Conservation (phyloP, 371 early-diverging fungal species). For the Apophysomyces ossiformis region DNA sequence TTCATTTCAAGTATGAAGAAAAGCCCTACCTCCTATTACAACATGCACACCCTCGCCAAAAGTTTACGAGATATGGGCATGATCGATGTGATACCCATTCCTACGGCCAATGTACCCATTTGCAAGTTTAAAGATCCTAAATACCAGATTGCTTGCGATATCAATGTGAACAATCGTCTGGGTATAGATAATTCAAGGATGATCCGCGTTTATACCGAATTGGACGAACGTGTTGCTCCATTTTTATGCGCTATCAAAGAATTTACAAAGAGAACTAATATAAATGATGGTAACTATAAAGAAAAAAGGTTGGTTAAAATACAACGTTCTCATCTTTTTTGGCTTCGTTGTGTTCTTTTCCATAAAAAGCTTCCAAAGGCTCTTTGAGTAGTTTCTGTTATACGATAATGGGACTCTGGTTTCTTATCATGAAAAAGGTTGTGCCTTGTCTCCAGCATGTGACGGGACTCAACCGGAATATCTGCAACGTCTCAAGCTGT, state of each 20-base stretch:
- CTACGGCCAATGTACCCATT: conserved; percentile 60
- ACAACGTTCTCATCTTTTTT: neutral
- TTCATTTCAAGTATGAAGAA: neutral
- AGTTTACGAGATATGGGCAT: conserved; percentile 25
- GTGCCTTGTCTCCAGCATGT: conserved; percentile 22
- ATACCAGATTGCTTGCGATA: conserved; percentile 48
- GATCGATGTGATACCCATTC: conserved; percentile 27
- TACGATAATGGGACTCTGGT: conserved; percentile 22
- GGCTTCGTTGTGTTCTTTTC: neutral
- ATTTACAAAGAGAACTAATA: conserved; percentile 50
- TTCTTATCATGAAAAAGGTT: conserved; percentile 17
- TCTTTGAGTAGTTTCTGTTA: conserved; percentile 27
- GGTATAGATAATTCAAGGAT: conserved; percentile 64
- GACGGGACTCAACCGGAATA: neutral
- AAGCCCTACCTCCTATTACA: conserved; percentile 17
- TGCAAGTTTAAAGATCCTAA: conserved; percentile 71
- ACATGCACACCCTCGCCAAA: conserved; percentile 27
- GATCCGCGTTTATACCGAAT: conserved; percentile 52
- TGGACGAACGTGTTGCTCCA: conserved; percentile 59
- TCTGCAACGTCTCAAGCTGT: neutral
- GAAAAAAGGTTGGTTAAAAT: neutral
- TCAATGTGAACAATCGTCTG: conserved; percentile 58
- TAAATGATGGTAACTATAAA: conserved; percentile 50
- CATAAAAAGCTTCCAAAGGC: conserved; percentile 14
- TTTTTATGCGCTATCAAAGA: conserved; percentile 60